Evolutionary conservation across 495 filamentous ascomycete species (phyloP).

Genomic region (Durotheca rogersii): DNA sequence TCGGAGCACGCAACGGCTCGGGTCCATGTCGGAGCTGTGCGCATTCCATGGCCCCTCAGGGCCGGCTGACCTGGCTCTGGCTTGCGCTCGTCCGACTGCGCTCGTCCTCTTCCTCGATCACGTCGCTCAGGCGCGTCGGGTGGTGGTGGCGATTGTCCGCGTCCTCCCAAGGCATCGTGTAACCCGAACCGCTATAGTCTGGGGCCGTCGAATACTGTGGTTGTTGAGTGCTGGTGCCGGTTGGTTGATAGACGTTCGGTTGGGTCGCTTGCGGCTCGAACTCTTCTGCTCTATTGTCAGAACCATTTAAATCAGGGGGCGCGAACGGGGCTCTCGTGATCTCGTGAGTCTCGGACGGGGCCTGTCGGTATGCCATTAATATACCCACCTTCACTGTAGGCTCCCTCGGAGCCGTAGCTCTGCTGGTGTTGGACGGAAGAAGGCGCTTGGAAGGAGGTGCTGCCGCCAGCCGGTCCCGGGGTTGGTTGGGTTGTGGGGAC

Average conservation of each 20-base stretch:
- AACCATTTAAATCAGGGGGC: conserved; percentile 34
- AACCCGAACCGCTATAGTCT: conserved; percentile 60
- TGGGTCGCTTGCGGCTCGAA: conserved; percentile 46
- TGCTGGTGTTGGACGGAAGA: conserved; percentile 39
- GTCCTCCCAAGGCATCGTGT: conserved; percentile 71
- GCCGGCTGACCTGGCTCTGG: conserved; percentile 45
- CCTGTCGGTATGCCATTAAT: conserved; percentile 52
- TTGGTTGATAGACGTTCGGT: conserved; percentile 37
- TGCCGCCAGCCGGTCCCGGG: conserved; percentile 27
- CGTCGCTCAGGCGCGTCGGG: conserved; percentile 90
- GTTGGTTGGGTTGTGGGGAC: conserved; percentile 40
- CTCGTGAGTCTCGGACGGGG: conserved; percentile 48
- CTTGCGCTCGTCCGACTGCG: conserved; percentile 59
- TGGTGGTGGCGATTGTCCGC: conserved; percentile 84
- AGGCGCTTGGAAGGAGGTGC: conserved; percentile 27
- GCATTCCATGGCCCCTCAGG: conserved; percentile 18
- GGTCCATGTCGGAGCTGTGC: too few relatives aligned
- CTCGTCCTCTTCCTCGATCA: conserved; percentile 83
- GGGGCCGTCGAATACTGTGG: conserved; percentile 35
- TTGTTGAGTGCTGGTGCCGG: conserved; percentile 38
- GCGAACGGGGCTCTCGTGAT: conserved; percentile 48
- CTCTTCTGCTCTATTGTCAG: conserved; percentile 52
- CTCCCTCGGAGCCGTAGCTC: conserved; percentile 51
- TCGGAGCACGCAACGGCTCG: too few relatives aligned
- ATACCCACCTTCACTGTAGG: conserved; percentile 60